Conservation (phyloP, 2,329 filamentous ascomycete genomes). For the Alternaria burnsii region DNA sequence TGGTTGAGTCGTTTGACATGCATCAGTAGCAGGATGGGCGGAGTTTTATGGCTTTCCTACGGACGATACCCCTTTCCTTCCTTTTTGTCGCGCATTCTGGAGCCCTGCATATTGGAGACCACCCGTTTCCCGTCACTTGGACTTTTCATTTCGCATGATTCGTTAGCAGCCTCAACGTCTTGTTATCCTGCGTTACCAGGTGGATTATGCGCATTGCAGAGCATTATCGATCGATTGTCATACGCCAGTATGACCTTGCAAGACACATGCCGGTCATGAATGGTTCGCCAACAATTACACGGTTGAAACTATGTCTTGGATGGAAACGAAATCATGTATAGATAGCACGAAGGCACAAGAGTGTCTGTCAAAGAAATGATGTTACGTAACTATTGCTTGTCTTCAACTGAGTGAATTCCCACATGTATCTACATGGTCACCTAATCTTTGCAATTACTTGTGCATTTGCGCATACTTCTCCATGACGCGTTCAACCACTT, state of each 20-base stretch:
- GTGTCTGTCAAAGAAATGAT: not conserved
- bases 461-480: slow-evolving; percentile 33
- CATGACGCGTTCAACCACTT: slow-evolving; percentile 61
- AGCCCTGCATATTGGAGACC: slow-evolving; percentile 14
- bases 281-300: not conserved
- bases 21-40: slow-evolving; percentile 14
- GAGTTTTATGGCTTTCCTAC: slow-evolving; percentile 26
- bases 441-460: slow-evolving; percentile 5
- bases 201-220: not conserved
- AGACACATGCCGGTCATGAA: not conserved
- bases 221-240: not conserved
- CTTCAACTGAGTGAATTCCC: not conserved
- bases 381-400: not conserved
- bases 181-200: slow-evolving; percentile 5
- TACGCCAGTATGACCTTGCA: not conserved
- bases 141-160: not conserved
- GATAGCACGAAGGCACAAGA: not conserved
- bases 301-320: not conserved
- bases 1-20: slow-evolving; percentile 21
- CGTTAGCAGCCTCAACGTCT: not conserved
- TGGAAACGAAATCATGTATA: not conserved
- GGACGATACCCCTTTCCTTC: slow-evolving; percentile 39
- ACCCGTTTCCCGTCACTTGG: slow-evolving; percentile 4
- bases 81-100: slow-evolving; percentile 18
- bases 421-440: not conserved